Conservation (phyloP, 2,329 filamentous ascomycete genomes). For the Alternaria conjuncta region DNA sequence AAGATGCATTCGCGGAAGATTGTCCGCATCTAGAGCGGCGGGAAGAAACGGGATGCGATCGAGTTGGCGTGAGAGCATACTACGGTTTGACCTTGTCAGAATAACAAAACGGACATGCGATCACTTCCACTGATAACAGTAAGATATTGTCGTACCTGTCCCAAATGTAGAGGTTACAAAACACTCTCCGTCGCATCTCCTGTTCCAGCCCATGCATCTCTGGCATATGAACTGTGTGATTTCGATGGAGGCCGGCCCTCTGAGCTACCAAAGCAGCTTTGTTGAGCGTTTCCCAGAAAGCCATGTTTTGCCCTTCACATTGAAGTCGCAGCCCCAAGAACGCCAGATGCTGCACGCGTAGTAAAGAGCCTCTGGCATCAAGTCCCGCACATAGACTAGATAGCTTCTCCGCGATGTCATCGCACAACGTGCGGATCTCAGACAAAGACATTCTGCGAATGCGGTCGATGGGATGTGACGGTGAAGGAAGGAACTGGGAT, state of each 20-base stretch:
- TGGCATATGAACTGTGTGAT: background rate
- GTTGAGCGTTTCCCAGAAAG: constrained; percentile 13
- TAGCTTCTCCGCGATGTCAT: background rate
- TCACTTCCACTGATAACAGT: background rate
- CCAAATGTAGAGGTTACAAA: constrained; percentile 19
- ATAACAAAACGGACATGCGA: background rate
- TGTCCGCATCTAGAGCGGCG: background rate
- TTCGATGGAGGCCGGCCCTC: constrained; percentile 6
- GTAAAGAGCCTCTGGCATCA: background rate
- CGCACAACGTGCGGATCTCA: background rate
- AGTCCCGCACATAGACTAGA: background rate
- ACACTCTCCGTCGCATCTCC: constrained; percentile 13
- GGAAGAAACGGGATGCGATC: background rate
- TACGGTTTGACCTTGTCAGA: background rate
- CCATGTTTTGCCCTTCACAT: constrained; percentile 3
- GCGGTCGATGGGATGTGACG: background rate
- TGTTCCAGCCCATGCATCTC: constrained; percentile 14
- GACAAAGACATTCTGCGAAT: background rate
- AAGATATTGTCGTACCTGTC: constrained; percentile 6
- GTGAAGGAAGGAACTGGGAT: background rate
- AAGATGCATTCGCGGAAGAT: background rate
- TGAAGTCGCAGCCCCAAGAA: background rate
- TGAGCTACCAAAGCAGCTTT: constrained; percentile 9
- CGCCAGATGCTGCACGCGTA: background rate
- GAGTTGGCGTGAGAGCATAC: background rate